Evolutionary conservation across 2,329 filamentous ascomycete genomes (phyloP), one percentile per base, ranked within the genome.

Genomic region (Cladosporium sphaerospermum): DNA sequence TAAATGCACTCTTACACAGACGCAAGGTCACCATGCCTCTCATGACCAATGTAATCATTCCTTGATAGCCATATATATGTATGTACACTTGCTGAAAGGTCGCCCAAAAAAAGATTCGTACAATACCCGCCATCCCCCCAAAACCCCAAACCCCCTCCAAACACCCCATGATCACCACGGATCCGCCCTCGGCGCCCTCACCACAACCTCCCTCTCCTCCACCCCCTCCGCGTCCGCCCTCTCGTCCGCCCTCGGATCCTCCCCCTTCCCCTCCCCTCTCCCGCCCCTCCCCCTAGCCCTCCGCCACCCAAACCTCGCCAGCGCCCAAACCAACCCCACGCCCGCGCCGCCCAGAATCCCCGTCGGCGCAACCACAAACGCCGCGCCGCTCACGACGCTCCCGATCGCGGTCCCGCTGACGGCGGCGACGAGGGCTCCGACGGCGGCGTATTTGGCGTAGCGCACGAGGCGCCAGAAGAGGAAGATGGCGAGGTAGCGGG

Each of bases 391-490:
- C 3, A 68, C 61, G 4, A 72, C 56, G 1, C 64, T 65, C 1
- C 71, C 70, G 16, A 71, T 61, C 10, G 62, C 70, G 3, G 62
- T 71, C 48, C 54, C 70, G 1, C 67, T 67, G n/a, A 73, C 56
- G 0, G 71, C 71, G 1, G 71, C 71, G 0, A 69, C 64, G 6
- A 70, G 52, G 1, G 69, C 67, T 3, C 71, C 72, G 32, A 73
- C 68, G 2, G 69, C 69, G 3, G 70, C 70, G 46, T 74, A 74
- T 54, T 73, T 74, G 18, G 70, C 71, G 47, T 72, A 74, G 2
- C 71, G 65, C 0, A 73, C 64, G 0, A 72, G 56, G 16, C 70
- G 65, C 71, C 71, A 74, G 61, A 74, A 73, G 9, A 69, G 45
- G 61, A 74, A 73, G 49, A 71, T 67, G 34, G 67, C 42, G 31